Base-by-base conservation (phyloP, 768 basidiomycete species). In the Boletus bicolor region DNA sequence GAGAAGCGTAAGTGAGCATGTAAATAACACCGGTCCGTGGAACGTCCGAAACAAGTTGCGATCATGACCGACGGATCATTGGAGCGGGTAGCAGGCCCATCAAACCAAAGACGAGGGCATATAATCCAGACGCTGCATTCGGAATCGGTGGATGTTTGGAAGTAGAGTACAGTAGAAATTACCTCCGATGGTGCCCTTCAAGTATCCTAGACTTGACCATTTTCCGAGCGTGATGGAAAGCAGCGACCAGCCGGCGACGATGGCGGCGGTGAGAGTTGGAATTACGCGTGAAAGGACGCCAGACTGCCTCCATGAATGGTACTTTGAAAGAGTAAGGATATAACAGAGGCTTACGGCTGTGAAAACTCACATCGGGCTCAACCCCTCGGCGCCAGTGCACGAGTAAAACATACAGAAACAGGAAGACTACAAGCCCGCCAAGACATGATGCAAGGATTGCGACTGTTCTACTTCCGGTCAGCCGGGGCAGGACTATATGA, bases 391-490 rank as follows among this genome's bases (percentile, higher is more conserved):
- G 73, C 75, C 83, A 77, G n/a, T 86, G 87, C 30, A 85, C 73
- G 49, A 85, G 66, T 12, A 92, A 71, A 35, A 92, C 78, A 61
- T 89, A 91, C 50, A 89, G 67, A 70, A 91, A 90, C n/a, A 91
- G 71, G 2, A 73, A 65, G 49, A 92, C 66, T 11, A 89, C 90
- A n/a, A 82, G 72, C 14, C 78, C 65, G 10, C 82, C 85, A 35
- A 84, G 76, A 21, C 74, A 76, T 4, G 83, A 70, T n/a, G 84
- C 80, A 15, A 77, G 68, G 15, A 79, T 67, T 4, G 87, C 85
- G 28, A 76, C 74, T 9, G 77, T 75, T 57, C 87, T 89, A 60
- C 53, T 43, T 37, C 14, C 10, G 9, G 45, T 70, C 51, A 59
- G 14, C 44, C n/a, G 42, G 15, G 17, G 48, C 15, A 52, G 30